These are phyloP conservation scores for Thielaviopsis euricoi DNA, from an alignment of 2,329 filamentous ascomycete species.

Conservation along the genomic window DNA sequence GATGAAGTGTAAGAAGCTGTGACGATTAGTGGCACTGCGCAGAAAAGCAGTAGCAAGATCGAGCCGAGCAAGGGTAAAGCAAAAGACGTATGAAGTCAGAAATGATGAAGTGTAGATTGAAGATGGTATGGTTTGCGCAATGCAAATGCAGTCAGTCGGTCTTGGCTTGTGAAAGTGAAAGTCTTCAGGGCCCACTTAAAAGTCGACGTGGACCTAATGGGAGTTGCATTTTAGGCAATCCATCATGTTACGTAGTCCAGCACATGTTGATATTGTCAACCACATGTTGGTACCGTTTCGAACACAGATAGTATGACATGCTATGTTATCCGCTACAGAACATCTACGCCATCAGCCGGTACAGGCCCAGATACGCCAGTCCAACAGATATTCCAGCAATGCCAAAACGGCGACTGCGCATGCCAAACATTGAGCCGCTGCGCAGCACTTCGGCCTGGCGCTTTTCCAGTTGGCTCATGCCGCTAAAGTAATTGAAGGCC, in stretches of 20 bases:
- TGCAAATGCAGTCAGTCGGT: too few relatives aligned
- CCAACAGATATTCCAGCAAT: slow-evolving; percentile 51
- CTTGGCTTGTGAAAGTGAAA: background rate
- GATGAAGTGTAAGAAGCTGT: background rate
- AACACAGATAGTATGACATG: too few relatives aligned
- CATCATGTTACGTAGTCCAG: too few relatives aligned
- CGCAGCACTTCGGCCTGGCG: slow-evolving; percentile 49
- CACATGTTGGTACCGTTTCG: too few relatives aligned
- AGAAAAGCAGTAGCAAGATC: too few relatives aligned
- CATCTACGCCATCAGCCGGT: slow-evolving; percentile 24
- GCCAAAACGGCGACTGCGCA: slow-evolving; percentile 51
- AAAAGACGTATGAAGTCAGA: background rate
- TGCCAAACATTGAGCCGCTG: slow-evolving; percentile 55
- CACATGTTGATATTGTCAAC: too few relatives aligned
- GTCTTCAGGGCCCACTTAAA: background rate
- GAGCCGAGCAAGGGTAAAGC: too few relatives aligned
- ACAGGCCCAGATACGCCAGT: slow-evolving; percentile 54
- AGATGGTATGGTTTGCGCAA: background rate
- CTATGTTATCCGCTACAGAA: too few relatives aligned
- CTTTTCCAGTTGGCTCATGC: slow-evolving; percentile 52
- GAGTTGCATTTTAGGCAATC: background rate
- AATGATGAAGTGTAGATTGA: background rate
- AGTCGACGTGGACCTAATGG: background rate
- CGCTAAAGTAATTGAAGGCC: slow-evolving; percentile 61
- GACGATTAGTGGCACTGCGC: background rate